Base-by-base conservation (phyloP, 176 grass and related monocot species). In the Paspalum vaginatum region DNA sequence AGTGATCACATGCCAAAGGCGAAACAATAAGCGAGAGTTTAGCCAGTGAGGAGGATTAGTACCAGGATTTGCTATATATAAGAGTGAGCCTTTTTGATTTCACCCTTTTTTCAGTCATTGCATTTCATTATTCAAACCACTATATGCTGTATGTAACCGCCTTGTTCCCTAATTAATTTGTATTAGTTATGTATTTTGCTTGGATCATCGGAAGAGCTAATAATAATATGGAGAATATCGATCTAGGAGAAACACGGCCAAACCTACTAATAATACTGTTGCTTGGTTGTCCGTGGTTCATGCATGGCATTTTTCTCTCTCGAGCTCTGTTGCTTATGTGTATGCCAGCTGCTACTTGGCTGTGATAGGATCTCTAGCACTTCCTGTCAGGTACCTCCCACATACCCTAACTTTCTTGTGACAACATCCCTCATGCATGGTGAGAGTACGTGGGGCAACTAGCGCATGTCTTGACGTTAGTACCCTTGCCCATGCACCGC, bases 371-470 rank as follows among this genome's bases (percentile, higher is more conserved):
- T 40, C 65, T 68, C 48, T 61, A 24, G 41, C 62, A 73, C 42
- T 77, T 66, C 45, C 32, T 60, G 68, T 79, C 51, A 84, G 50
- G 75, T 50, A 68, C 60, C 69, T 10, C 10, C 38, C 14, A 46
- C 26, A 17, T 43, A 27, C 39, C 42, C 16, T 37, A 55, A 63
- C 49, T 57, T 71, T 65, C 55, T 46, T 46, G 49, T 39, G 56
- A 53, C 80, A 62, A 89, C 82, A 89, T 83, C 73, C 64, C 64
- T 70, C 69, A 71, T 74, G 54, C 68, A 51, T 71, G 68, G 53
- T 75, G 6, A 14, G 51, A 75, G 27, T 61, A 32, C 7, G 27
- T 52, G 20, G 20, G 57, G 24, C 57, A 40, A 79, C 10, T 62
- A 62, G 62, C 49, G 46, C 82, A 81, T 64, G 55, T 54, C 53